Base-by-base conservation (phyloP, 176 grass and related monocot genomes). In the Chloris gayana region DNA sequence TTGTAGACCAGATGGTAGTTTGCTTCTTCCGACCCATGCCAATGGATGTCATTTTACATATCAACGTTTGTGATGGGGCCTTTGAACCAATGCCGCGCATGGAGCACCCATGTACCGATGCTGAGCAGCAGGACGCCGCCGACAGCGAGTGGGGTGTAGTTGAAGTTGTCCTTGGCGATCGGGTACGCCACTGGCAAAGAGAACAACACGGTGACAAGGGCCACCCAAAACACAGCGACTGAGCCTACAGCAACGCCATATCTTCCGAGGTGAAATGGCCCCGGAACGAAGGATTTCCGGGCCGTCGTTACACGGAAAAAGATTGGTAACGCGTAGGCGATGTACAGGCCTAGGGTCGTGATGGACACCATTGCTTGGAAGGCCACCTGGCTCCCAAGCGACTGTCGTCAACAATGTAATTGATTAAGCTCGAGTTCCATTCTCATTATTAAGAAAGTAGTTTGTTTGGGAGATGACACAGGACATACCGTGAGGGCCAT, bases 321-420 rank as follows among this genome's bases (percentile, higher is more conserved):
- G 63, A 97, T 88, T 0, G 94, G 94, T 7, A 97, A 15, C 2
- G 82, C 87, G 41, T 94, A 97, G 35, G 94, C 67, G 72, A 97
- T 90, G 82, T 92, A 90, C 8, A 86, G 22, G 9, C 89, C 94
- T 0, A 97, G 11, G 0, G 94, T 97, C 4, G 91, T 71, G 9
- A 94, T 87, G 0, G 94, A 97, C 13, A 88, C 54, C 94, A 97
- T 97, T 0, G 91, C 94, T 45, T 97, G 94, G 61, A 94, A 97
- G 0, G 91, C 94, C 30, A 97, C 91, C 15, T 84, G 69, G 50
- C 91, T 97, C 38, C 89, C 89, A 18, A 97, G 44, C 5, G 89
- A 92, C 94, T 97, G 81, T 58, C 37, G 63, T 21, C 15, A 19
- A 45, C 10, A 13, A 45, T 9, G 12, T 45, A 6, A 44, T 9